phyloP scores from a whole-genome alignment of 1,284 basidiomycete species.

The Cryptococcus sp. region DNA sequence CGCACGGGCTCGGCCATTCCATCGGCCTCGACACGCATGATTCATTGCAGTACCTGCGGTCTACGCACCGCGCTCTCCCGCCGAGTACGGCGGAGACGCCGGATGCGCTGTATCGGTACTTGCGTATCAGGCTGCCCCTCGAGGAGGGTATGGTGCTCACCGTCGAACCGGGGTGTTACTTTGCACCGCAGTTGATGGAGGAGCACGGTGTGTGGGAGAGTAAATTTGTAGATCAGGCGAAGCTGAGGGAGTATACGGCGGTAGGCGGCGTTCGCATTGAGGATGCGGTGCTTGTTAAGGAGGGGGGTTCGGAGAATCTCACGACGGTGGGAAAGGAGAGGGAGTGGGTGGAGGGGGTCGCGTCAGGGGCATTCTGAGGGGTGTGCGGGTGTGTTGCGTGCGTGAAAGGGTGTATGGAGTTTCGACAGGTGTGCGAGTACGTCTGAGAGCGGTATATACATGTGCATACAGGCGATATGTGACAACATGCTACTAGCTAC shows the following conservation, averaged over 20 bases:
- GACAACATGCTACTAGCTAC: neutral
- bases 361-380: conserved; percentile 56
- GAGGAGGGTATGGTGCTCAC: conserved; percentile 73
- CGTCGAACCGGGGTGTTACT: conserved; percentile 83
- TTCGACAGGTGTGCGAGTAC: too few relatives aligned
- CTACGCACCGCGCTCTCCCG: conserved; percentile 30
- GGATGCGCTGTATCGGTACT: conserved; percentile 65
- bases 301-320: conserved; percentile 66
- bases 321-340: conserved; percentile 75
- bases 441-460: too few relatives aligned
- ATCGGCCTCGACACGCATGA: conserved; percentile 84
- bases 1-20: conserved; percentile 82
- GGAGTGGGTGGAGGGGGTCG: conserved; percentile 71
- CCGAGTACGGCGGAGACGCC: conserved; percentile 52
- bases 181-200: conserved; percentile 70
- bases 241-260: conserved; percentile 66
- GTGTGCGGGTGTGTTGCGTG: too few relatives aligned
- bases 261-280: conserved; percentile 88
- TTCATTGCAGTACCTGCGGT: conserved; percentile 42
- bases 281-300: conserved; percentile 74
- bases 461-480: neutral
- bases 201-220: conserved; percentile 59
- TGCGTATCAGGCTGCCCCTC: conserved; percentile 69
- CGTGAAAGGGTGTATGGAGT: too few relatives aligned
- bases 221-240: conserved; percentile 65